Evolutionary conservation across 306 rosid genomes (phyloP).

Genomic region (Medicago lupulina): DNA sequence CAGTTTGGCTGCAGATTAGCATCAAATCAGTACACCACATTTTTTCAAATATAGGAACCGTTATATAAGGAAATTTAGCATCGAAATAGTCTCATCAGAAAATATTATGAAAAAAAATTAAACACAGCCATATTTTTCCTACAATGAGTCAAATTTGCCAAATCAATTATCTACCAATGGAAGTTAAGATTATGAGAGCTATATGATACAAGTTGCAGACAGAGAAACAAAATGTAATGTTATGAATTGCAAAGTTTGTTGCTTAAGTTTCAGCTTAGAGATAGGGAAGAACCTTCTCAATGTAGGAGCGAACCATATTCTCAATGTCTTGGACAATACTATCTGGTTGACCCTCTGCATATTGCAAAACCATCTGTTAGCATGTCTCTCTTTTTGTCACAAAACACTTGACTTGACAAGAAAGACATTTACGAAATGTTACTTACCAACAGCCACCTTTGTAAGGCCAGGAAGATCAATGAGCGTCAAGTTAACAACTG

Average conservation of each 20-base stretch:
- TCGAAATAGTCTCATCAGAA: too few species aligned
- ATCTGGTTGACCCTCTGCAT: conserved; percentile 96
- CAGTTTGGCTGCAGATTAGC: conserved; percentile 82
- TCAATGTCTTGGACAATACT: conserved; percentile 90
- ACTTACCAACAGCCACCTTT: conserved; percentile 94
- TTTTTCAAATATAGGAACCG: too few species aligned
- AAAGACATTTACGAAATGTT: conserved; percentile 15
- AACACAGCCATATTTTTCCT: not conserved
- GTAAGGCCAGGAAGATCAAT: conserved; percentile 98
- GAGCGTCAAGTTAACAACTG: conserved; percentile 98
- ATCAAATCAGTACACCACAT: conserved; percentile 18
- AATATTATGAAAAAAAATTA: too few species aligned
- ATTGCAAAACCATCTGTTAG: conserved; percentile 41
- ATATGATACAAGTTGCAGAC: conserved; percentile 3
- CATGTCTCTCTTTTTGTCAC: conserved; percentile 20
- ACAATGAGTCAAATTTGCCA: conserved; percentile 11
- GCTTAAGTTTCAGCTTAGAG: conserved; percentile 4
- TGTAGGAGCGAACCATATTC: conserved; percentile 91
- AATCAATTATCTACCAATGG: conserved; percentile 1
- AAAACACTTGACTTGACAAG: conserved; percentile 35
- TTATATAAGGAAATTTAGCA: too few species aligned
- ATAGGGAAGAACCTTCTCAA: conserved; percentile 77
- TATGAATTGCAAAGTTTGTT: conserved; percentile 14
- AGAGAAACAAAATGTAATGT: conserved; percentile 26
- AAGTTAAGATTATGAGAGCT: not conserved